Evolutionary conservation across 129 eudicot species (phyloP).

Genomic region (Centrapalus pauciflorus): DNA sequence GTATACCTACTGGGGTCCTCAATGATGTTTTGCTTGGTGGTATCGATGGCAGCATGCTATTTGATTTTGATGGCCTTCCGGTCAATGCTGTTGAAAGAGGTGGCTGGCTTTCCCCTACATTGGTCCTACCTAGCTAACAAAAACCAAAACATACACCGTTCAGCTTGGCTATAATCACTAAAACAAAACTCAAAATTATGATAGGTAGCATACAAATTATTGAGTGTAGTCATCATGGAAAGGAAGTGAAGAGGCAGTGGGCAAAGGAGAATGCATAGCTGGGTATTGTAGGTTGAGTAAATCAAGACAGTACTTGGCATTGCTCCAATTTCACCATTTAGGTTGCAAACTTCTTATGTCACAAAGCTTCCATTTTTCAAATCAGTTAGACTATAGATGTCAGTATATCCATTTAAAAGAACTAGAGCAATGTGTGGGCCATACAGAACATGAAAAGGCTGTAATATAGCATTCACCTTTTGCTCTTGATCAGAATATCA

Average conservation of each 20-base stretch:
- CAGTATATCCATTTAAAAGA: background rate
- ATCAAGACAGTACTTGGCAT: background rate
- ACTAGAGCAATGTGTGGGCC: background rate
- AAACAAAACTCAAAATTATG: background rate
- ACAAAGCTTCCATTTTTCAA: background rate
- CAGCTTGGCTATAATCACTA: conserved; percentile 4
- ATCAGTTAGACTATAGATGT: background rate
- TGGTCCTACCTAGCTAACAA: conserved; percentile 47
- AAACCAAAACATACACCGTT: conserved; percentile 11
- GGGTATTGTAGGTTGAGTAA: background rate
- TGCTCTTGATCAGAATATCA: no score
- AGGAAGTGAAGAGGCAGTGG: background rate
- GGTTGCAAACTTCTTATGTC: background rate
- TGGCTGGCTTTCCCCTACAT: conserved; percentile 52
- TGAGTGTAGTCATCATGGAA: background rate
- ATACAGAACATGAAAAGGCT: background rate
- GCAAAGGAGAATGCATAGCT: background rate
- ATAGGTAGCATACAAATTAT: background rate
- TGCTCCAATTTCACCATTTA: no score
- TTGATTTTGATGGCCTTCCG: conserved; percentile 60
- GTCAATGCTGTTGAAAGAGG: conserved; percentile 38
- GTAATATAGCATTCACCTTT: background rate
- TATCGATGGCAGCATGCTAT: conserved; percentile 37
- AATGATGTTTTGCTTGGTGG: conserved; percentile 53
- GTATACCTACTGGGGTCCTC: conserved; percentile 60